Base-by-base conservation (phyloP, 331 rosid genomes). In the Pyrus hybrid region DNA sequence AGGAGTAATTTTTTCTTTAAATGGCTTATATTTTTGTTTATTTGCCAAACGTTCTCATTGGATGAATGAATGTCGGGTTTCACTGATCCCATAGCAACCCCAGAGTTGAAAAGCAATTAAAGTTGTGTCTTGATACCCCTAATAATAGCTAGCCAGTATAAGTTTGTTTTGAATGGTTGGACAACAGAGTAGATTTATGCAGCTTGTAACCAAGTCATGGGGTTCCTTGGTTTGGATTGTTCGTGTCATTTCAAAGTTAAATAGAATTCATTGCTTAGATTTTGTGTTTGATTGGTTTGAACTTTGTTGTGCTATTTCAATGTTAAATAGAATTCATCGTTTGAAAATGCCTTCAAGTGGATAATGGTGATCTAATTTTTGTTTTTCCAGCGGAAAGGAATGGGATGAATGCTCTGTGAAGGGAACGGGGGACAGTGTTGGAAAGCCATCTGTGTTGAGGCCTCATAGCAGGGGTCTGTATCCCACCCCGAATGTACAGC, bases 401-500 rank as follows among this genome's bases (percentile, higher is more conserved):
- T 87, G 92, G 88, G 82, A 85, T 76, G 97, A 92, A 80, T 86
- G 92, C 84, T 68, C 87, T 67, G 78, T 71, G 66, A 91, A 78
- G 73, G 86, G 93, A 16, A 79, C 84, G 35, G 85, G 81, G 70
- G 97, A 87, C 61, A 86, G 92, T 69, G 73, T 80, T 35, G 85
- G 87, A 58, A 83, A 84, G 86, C 49, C 89, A 72, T 26, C 89
- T 17, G 79, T 80, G 69, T 80, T 83, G 35, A 85, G 83, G 84
- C 89, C 91, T 32, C 91, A 81, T 54, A 77, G 83, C 63, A 90
- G 96, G 76, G 85, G 89, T 85, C 80, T 68, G 60, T 89, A 83
- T 54, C 89, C 93, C 33, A 53, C 82, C 79, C 80, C 95, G 29
- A 91, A 90, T 90, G 97, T 88, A 89, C 93, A 95, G 90, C 89